Evolutionary conservation across 1,139 yeast species (phyloP), one percentile per base, ranked within the genome.

Genomic region (Wickerhamomyces sp.): DNA sequence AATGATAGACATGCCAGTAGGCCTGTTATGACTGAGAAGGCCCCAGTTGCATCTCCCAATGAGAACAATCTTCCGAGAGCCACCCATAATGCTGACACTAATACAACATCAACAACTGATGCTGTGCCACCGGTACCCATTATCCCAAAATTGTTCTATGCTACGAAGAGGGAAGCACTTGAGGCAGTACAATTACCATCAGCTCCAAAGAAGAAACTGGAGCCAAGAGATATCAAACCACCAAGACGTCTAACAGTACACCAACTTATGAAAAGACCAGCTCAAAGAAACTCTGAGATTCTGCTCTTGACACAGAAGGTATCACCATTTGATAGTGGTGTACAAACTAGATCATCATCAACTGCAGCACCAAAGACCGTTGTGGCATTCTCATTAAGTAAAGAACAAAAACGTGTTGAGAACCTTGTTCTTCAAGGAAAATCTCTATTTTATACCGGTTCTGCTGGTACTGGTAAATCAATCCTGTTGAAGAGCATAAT

Each of bases 391-490:
- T 62, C 71, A 7, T 64, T 84, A 11, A 78, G 85, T 48, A 73
- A 74, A 26, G 98, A 93, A 60, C 99, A 93, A 64, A 65, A 70
- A 42, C 65, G 71, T 31, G 89, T 93, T 9, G 69, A 88, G 11
- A 72, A 77, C n/a, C 66, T 84, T 40, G 93, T 89, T 6, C 71
- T 80, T 31, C 68, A 76, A 31, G 78, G 88, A 0, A 67, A 71
- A 23, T 85, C 83, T 37, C 64, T 89, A 1, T 90, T 90, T 60
- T 90, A 86, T 59, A 90, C 97, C 0, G 98, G 98, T 36, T 87
- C 96, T 36, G 98, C 98, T 0, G 98, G 97, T 58, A 90, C 97
- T 1, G 98, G 98, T 58, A 90, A 90, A 62, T 88, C 96, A 1
- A 82, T 90, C 6, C 69, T 87, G 18, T 68, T 94, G 42, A 73